Evolutionary conservation across 2,329 filamentous ascomycete species (phyloP).

Genomic region (Aspergillus transmontanensis): DNA sequence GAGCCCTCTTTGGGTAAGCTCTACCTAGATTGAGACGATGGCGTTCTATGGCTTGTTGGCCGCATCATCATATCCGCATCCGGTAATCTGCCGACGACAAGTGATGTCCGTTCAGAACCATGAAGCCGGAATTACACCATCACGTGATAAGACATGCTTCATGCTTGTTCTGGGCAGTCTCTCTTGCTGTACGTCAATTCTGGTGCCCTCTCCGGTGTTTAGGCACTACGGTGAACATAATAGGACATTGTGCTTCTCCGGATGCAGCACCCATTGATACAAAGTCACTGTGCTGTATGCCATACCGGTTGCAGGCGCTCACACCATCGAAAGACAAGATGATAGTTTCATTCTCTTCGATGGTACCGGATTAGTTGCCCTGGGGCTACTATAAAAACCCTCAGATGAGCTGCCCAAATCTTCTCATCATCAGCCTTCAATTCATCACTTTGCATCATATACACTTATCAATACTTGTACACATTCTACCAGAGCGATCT

Average conservation of each 20-base stretch:
- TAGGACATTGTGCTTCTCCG: neutral
- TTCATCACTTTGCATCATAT: neutral
- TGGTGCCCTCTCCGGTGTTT: neutral
- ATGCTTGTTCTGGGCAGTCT: neutral
- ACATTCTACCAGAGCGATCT: neutral
- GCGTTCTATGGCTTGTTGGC: neutral
- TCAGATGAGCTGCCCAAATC: neutral
- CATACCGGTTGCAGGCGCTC: neutral
- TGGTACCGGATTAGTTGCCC: constrained; percentile 3
- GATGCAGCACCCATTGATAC: neutral
- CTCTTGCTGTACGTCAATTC: neutral
- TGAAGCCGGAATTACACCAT: neutral
- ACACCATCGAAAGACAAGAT: neutral
- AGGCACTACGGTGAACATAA: neutral
- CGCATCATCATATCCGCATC: neutral
- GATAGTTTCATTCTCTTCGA: neutral
- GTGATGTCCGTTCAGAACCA: neutral
- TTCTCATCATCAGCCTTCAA: neutral
- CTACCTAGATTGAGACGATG: neutral
- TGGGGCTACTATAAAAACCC: constrained; percentile 1
- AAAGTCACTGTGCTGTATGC: neutral
- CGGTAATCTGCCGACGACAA: neutral
- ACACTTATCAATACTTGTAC: neutral
- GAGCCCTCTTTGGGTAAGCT: neutral
- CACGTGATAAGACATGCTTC: neutral